These are phyloP conservation scores for Scedosporium minutisporum DNA, from an alignment of 2,329 filamentous ascomycete genomes.

Conservation along the genomic window DNA sequence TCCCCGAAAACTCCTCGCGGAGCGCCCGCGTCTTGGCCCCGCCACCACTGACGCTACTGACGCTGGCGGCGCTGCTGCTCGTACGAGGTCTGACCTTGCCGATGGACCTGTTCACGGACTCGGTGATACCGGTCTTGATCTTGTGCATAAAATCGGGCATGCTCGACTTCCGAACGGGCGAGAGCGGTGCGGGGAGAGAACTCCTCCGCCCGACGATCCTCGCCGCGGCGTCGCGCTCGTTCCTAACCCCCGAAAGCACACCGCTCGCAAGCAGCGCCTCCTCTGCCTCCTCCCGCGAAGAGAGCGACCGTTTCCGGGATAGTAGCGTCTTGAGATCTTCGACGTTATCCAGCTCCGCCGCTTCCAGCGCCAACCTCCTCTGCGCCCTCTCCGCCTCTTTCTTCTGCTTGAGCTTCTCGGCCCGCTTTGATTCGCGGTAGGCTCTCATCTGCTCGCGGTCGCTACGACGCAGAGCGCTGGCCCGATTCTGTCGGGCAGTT, in stretches of 20 bases:
- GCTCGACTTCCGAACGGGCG: background rate
- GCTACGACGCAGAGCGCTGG: constrained; percentile 39
- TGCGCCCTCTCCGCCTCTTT: constrained; percentile 21
- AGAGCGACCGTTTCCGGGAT: constrained; percentile 12
- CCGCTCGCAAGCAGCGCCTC: constrained; percentile 31
- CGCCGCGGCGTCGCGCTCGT: constrained; percentile 25
- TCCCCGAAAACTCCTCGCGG: constrained; percentile 18
- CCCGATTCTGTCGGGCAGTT: constrained; percentile 35
- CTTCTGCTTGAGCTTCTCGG: constrained; percentile 20
- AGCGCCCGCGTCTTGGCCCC: constrained; percentile 27
- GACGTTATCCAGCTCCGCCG: constrained; percentile 18
- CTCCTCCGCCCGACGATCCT: constrained; percentile 18
- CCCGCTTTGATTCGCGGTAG: constrained; percentile 31
- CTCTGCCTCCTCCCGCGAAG: constrained; percentile 13
- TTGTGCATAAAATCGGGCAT: constrained; percentile 3
- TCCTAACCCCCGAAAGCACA: constrained; percentile 28
- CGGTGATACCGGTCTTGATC: background rate
- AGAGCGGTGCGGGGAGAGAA: background rate
- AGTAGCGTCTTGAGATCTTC: constrained; percentile 25
- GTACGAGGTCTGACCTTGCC: background rate
- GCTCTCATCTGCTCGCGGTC: constrained; percentile 40
- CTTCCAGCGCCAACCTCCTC: constrained; percentile 8
- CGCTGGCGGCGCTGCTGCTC: background rate
- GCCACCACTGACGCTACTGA: constrained; percentile 9
- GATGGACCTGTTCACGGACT: background rate